These are phyloP conservation scores for Rickenella mellea DNA, from an alignment of 768 basidiomycete genomes.

Conservation along the genomic window DNA sequence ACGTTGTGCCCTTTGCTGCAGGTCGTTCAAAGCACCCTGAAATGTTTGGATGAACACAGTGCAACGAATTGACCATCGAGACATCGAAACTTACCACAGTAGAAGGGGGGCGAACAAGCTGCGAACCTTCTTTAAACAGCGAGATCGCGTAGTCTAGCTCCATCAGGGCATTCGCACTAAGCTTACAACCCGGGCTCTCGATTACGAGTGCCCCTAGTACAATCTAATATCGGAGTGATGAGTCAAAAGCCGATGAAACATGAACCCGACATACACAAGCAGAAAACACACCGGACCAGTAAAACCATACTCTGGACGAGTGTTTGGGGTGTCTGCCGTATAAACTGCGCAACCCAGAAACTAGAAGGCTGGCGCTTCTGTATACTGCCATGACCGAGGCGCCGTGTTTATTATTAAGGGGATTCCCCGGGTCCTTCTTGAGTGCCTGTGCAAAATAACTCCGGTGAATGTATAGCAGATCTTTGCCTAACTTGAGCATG, in stretches of 20 bases:
- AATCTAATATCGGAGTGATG: slow-evolving; percentile 19
- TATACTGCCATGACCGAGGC: slow-evolving; percentile 36
- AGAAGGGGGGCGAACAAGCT: slow-evolving; percentile 24
- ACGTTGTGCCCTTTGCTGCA: no score
- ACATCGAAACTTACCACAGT: slow-evolving; percentile 21
- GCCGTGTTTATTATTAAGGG: slow-evolving; percentile 33
- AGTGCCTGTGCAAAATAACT: slow-evolving; percentile 41
- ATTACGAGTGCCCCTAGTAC: slow-evolving; percentile 36
- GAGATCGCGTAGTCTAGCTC: slow-evolving; percentile 27
- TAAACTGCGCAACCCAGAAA: slow-evolving; percentile 28
- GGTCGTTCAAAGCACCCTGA: no score
- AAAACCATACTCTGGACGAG: slow-evolving; percentile 32
- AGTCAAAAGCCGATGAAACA: neutral
- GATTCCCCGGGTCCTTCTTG: slow-evolving; percentile 29
- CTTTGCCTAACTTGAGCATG: slow-evolving; percentile 13
- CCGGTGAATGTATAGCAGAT: slow-evolving; percentile 37
- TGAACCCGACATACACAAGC: slow-evolving; percentile 35
- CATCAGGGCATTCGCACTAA: slow-evolving; percentile 28
- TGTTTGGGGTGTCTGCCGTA: slow-evolving; percentile 25
- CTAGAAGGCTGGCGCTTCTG: slow-evolving; percentile 33
- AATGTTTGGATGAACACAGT: no score
- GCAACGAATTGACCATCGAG: no score
- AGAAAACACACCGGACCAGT: slow-evolving; percentile 42
- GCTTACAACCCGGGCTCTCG: slow-evolving; percentile 33
- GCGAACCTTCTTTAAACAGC: slow-evolving; percentile 35